Evolutionary conservation across 352 stramenopile species (phyloP).

Genomic region (Pythium sp.): DNA sequence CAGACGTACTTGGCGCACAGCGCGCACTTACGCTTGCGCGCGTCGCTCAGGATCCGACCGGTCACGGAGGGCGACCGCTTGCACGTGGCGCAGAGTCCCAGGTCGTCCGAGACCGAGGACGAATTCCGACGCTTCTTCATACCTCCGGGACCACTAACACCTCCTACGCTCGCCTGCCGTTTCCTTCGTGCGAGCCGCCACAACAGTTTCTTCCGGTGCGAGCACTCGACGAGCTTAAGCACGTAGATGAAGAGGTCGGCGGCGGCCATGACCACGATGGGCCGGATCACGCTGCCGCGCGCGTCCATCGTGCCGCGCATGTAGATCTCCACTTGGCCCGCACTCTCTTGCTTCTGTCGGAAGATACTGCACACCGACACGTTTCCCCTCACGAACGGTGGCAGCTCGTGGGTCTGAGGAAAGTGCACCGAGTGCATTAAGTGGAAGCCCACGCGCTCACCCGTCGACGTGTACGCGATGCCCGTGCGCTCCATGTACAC

Average conservation of each 20-base stretch:
- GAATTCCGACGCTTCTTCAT: not conserved
- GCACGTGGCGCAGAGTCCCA: constrained; percentile 1
- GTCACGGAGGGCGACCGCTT: not conserved
- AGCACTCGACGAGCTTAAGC: constrained; percentile 7
- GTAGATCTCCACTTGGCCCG: not conserved
- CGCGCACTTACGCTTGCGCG: not conserved
- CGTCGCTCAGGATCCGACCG: not conserved
- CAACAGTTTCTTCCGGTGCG: constrained; percentile 4
- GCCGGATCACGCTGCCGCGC: constrained; percentile 1
- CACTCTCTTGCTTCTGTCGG: not conserved
- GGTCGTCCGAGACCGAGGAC: not conserved
- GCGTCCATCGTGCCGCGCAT: constrained; percentile 7
- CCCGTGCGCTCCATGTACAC: not conserved
- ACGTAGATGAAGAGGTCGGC: constrained; percentile 13
- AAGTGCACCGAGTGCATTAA: not conserved
- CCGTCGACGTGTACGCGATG: not conserved
- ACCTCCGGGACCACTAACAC: not conserved
- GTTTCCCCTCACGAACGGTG: not conserved
- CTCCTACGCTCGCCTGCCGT: constrained; percentile 4
- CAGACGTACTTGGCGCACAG: constrained; percentile 3
- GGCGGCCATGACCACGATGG: constrained; percentile 5
- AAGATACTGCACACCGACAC: not conserved
- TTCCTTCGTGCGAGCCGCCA: constrained; percentile 18
- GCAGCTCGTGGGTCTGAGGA: not conserved
- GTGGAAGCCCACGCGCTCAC: constrained; percentile 1